A percentile compares a stretch with the other conserved stretches of the same genome.
Conservation (phyloP, 768 basidiomycete species). For the Xerocomellus amylosporus region DNA sequence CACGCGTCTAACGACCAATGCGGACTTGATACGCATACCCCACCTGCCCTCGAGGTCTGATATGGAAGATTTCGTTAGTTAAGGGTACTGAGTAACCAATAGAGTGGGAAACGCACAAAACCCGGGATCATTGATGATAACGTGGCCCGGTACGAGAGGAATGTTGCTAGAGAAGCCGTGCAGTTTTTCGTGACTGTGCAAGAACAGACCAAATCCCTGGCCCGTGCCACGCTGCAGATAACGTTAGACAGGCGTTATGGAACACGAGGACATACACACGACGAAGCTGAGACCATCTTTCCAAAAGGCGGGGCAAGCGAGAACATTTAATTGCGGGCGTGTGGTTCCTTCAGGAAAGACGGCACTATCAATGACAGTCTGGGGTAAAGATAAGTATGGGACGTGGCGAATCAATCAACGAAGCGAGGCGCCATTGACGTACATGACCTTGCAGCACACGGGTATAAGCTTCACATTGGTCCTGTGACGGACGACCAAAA, state of each 20-base stretch:
- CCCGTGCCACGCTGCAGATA: slow-evolving; percentile 78
- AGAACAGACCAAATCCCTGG: slow-evolving; percentile 87
- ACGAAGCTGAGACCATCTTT: slow-evolving; percentile 79
- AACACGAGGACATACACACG: slow-evolving; percentile 40
- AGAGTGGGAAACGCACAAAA: slow-evolving; percentile 58
- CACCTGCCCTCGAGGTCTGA: slow-evolving; percentile 73
- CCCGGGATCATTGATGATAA: slow-evolving; percentile 93
- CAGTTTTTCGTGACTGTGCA: slow-evolving; percentile 83
- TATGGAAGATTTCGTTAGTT: slow-evolving; percentile 14
- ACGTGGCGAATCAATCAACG: slow-evolving; percentile 13
- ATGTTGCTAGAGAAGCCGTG: slow-evolving; percentile 70
- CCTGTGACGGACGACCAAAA: slow-evolving; percentile 80
- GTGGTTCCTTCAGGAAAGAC: slow-evolving; percentile 90
- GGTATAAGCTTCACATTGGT: slow-evolving; percentile 89
- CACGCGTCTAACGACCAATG: slow-evolving; percentile 69
- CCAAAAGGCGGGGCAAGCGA: slow-evolving; percentile 88
- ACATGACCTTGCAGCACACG: slow-evolving; percentile 96
- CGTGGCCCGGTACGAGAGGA: slow-evolving; percentile 79
- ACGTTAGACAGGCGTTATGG: slow-evolving; percentile 14
- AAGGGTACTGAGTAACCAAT: slow-evolving; percentile 12
- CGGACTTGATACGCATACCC: slow-evolving; percentile 92
- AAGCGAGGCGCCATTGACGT: slow-evolving; percentile 36
- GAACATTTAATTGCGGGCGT: slow-evolving; percentile 78
- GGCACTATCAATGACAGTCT: slow-evolving; percentile 89
- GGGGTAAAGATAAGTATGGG: slow-evolving; percentile 21